These are phyloP conservation scores for Trametes gibbosa DNA, from an alignment of 768 basidiomycete genomes.

Conservation along the genomic window DNA sequence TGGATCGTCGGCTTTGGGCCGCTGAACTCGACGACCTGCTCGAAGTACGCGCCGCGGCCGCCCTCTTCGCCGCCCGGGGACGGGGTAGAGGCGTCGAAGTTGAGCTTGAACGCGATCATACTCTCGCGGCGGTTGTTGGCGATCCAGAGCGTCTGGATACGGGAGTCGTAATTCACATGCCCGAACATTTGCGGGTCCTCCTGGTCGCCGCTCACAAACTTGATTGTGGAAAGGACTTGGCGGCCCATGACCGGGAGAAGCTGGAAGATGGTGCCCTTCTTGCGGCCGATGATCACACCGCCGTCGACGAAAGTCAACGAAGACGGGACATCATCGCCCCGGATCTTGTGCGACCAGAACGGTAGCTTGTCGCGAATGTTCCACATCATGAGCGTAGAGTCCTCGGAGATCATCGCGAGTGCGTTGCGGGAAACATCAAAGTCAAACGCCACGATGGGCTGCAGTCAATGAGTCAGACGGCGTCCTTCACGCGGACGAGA, in stretches of 20 bases:
- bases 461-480: slow-evolving; percentile 2
- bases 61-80: slow-evolving; percentile 54
- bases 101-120: slow-evolving; percentile 76
- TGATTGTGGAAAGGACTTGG: slow-evolving; percentile 72
- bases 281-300: slow-evolving; percentile 81
- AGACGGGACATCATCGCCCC: slow-evolving; percentile 78
- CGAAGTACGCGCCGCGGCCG: slow-evolving; percentile 54
- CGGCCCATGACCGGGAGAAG: slow-evolving; percentile 74
- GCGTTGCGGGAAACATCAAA: slow-evolving; percentile 78
- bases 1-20: slow-evolving; percentile 86
- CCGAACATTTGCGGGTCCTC: slow-evolving; percentile 89
- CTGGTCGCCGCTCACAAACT: slow-evolving; percentile 64
- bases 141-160: slow-evolving; percentile 85
- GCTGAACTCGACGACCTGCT: slow-evolving; percentile 79
- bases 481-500: background rate
- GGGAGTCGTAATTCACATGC: slow-evolving; percentile 79
- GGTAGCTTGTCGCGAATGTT: slow-evolving; percentile 74
- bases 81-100: slow-evolving; percentile 57
- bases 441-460: slow-evolving; percentile 83
- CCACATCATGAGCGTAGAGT: slow-evolving; percentile 81
- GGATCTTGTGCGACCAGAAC: slow-evolving; percentile 73
- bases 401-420: slow-evolving; percentile 78
- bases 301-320: slow-evolving; percentile 84
- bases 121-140: slow-evolving; percentile 85
- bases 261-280: slow-evolving; percentile 83